phyloP scores from a whole-genome alignment of 1,284 basidiomycete genomes.

The Tilletia walkeri region DNA sequence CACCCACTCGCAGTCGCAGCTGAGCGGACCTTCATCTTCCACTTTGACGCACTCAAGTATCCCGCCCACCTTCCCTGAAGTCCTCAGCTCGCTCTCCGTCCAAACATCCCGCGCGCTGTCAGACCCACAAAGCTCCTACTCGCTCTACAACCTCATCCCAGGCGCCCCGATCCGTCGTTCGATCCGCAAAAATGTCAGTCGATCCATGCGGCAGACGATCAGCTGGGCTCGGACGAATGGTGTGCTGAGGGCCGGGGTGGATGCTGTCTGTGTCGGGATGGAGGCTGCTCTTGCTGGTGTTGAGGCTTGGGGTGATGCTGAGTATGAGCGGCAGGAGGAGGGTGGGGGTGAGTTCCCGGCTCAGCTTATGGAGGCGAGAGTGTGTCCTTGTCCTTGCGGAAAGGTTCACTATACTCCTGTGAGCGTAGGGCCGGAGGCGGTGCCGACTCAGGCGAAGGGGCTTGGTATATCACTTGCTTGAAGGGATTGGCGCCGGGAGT shows the following conservation, averaged over 20 bases:
- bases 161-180: conserved; percentile 5
- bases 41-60: neutral
- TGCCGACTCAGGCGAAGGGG: too few relatives aligned
- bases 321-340: conserved; percentile 17
- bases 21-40: too few relatives aligned
- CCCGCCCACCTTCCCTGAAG: conserved; percentile 8
- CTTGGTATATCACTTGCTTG: too few relatives aligned
- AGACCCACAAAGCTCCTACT: conserved; percentile 8
- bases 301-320: conserved; percentile 12
- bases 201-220: conserved; percentile 15
- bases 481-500: too few relatives aligned
- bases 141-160: conserved; percentile 14
- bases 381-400: conserved; percentile 11
- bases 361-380: neutral
- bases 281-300: conserved; percentile 14
- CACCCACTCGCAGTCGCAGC: neutral
- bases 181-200: conserved; percentile 13
- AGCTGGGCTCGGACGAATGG: conserved; percentile 16
- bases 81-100: conserved; percentile 14
- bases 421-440: too few relatives aligned
- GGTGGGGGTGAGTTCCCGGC: neutral
- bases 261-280: conserved; percentile 10
- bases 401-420: neutral
- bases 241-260: conserved; percentile 9
- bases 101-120: conserved; percentile 4